phyloP scores from a whole-genome alignment of 2,329 filamentous ascomycete species.

The Lachnellula hyalina region DNA sequence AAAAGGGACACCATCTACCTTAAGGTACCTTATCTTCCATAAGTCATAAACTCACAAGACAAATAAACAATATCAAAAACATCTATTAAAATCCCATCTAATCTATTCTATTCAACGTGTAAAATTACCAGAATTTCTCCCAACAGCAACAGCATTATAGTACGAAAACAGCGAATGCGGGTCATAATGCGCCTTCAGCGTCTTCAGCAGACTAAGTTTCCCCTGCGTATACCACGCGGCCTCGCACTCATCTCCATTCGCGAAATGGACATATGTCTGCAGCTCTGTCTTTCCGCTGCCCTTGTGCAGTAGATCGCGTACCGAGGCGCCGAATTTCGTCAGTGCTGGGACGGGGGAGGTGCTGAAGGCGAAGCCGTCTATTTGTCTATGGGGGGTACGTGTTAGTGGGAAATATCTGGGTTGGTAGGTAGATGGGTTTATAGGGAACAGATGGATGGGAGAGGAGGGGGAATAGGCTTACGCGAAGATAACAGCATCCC shows the following conservation, averaged over 20 bases:
- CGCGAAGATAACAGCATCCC: background rate
- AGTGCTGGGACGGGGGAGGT: background rate
- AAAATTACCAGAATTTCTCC: background rate
- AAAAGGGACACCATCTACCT: too few species aligned
- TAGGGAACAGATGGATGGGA: background rate
- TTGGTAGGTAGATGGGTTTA: background rate
- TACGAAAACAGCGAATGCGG: background rate
- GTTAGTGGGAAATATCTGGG: background rate
- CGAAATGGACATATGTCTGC: background rate
- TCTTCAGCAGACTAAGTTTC: background rate
- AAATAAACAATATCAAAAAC: too few species aligned
- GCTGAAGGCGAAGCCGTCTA: background rate
- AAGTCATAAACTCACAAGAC: too few species aligned
- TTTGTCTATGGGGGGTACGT: background rate
- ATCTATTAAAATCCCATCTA: background rate
- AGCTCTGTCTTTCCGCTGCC: background rate
- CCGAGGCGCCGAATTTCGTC: background rate
- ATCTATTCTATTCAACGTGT: background rate
- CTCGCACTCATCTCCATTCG: background rate
- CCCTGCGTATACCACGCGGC: background rate
- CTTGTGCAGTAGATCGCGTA: background rate
- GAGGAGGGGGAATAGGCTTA: background rate
- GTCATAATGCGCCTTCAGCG: slow-evolving; percentile 1
- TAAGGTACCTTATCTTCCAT: too few species aligned
- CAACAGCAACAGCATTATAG: background rate